phyloP scores from a whole-genome alignment of 495 filamentous ascomycete genomes.

The Penicillium pulvis region DNA sequence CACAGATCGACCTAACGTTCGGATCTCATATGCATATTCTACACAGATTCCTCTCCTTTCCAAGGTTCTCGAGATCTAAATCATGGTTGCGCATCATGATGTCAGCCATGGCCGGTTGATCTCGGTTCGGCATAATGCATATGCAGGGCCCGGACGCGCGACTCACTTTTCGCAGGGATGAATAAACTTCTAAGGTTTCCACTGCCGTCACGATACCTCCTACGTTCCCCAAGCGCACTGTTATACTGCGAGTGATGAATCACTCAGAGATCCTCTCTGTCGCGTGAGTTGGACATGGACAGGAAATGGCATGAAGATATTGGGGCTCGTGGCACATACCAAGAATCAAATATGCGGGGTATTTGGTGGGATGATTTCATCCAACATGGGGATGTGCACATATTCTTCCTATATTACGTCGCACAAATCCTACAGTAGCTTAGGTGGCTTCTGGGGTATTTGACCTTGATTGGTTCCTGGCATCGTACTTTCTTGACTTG shows the following conservation, averaged over 20 bases:
- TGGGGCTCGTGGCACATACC: neutral
- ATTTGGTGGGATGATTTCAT: neutral
- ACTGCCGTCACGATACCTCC: neutral
- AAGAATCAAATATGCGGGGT: neutral
- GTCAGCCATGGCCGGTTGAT: neutral
- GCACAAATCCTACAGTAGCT: neutral
- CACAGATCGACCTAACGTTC: neutral
- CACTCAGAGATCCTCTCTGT: neutral
- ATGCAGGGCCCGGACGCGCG: slow-evolving; percentile 1
- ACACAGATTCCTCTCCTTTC: neutral
- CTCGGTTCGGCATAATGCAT: slow-evolving; percentile 2
- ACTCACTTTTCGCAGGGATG: neutral
- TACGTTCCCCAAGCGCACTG: neutral
- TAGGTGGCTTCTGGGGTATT: neutral
- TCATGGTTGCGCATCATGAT: neutral
- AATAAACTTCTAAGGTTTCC: neutral
- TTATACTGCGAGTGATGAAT: neutral
- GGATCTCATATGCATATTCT: neutral
- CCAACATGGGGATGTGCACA: neutral
- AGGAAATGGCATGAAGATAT: neutral
- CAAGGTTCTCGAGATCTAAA: neutral
- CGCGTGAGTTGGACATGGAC: neutral
- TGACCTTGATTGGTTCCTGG: neutral
- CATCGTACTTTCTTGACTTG: neutral
- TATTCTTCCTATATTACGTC: neutral